Conservation (phyloP, 2,329 filamentous ascomycete species). For the Chalaropsis ovoidea region DNA sequence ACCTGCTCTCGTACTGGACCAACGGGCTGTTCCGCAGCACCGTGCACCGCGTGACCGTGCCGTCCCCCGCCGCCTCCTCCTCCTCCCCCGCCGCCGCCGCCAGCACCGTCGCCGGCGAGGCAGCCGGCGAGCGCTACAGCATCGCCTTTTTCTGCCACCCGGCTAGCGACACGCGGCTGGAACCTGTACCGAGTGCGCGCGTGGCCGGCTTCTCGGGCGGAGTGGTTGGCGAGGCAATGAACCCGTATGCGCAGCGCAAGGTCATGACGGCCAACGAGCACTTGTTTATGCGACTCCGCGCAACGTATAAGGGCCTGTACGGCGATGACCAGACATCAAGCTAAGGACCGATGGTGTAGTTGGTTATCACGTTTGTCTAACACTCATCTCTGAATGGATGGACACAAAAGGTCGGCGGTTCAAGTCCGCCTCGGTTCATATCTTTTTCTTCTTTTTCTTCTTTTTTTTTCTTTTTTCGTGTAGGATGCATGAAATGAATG, state of each 20-base stretch:
- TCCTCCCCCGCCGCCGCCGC: not conserved
- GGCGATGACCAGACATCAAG: constrained; percentile 31
- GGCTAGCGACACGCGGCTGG: constrained; percentile 42
- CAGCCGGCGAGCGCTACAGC: constrained; percentile 49
- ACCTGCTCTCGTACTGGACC: constrained; percentile 76
- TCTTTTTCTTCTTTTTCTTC: no score
- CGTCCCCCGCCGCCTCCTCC: constrained; percentile 26
- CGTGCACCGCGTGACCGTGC: constrained; percentile 77
- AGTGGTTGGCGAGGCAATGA: constrained; percentile 33
- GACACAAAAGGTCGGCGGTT: constrained; percentile 13
- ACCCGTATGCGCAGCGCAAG: constrained; percentile 44
- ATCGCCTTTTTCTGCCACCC: constrained; percentile 63
- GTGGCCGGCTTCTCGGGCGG: constrained; percentile 38
- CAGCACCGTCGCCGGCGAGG: constrained; percentile 20
- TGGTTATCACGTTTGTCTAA: constrained; percentile 15
- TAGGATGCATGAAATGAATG: not conserved
- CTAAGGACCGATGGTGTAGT: constrained; percentile 10
- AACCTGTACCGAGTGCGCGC: constrained; percentile 50
- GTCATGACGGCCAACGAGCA: constrained; percentile 56
- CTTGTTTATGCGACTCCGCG: constrained; percentile 49
- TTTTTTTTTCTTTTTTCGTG: no score
- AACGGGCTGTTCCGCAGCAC: constrained; percentile 77
- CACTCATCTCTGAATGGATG: not conserved
- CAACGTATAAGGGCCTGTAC: constrained; percentile 50
- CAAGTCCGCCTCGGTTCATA: constrained; percentile 10